Evolutionary conservation across 1,284 basidiomycete genomes (phyloP), one percentile per base, ranked within the genome.

Genomic region (Heliocybe sulcata): DNA sequence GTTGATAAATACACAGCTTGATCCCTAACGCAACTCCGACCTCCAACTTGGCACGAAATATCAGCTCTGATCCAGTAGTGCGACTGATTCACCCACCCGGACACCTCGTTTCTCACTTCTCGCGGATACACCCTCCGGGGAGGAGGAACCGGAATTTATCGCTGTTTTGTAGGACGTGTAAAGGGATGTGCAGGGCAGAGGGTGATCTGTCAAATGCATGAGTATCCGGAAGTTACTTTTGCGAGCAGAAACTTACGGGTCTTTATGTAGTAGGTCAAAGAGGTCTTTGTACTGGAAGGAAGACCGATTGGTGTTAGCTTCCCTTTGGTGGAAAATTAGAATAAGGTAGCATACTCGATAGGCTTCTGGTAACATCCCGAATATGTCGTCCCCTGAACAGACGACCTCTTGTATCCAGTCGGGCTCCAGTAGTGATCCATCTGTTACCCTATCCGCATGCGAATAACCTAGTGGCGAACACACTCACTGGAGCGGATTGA

Each of bases 301-400:
- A 35, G 48, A 33, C 29, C 54, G 56, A n/a, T n/a, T n/a, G n/a
- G n/a, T n/a, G n/a, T n/a, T n/a, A n/a, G n/a, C n/a, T n/a, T n/a
- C 56, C 42, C 6, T 63, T 73, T 68, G 49, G 76, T 77, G 19
- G 6, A 42, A 16, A 42, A 42, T 16, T n/a, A n/a, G n/a, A n/a
- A n/a, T n/a, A n/a, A n/a, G 19, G 38, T 20, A 20, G 4, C 6
- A 31, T 12, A 42, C 38, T 8, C 38, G 38, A 63, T 82, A 83
- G 0, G 80, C 83, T 65, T 87, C 83, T 16, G 83, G 84, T 10
- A 85, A 65, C 82, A 84, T 84, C 4, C 74, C 77, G 63, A 85
- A 87, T 20, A 86, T 79, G 58, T 87, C 83, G 57, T 77, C 77
- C 3, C 84, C 84, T 42, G 67, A 65, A 61, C 85, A 87, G 52